A percentile compares a stretch with the other conserved stretches of the same genome.
These are phyloP conservation scores for Chamaenerion angustifolium DNA, from an alignment of 345 rosid species.

Conservation along the genomic window DNA sequence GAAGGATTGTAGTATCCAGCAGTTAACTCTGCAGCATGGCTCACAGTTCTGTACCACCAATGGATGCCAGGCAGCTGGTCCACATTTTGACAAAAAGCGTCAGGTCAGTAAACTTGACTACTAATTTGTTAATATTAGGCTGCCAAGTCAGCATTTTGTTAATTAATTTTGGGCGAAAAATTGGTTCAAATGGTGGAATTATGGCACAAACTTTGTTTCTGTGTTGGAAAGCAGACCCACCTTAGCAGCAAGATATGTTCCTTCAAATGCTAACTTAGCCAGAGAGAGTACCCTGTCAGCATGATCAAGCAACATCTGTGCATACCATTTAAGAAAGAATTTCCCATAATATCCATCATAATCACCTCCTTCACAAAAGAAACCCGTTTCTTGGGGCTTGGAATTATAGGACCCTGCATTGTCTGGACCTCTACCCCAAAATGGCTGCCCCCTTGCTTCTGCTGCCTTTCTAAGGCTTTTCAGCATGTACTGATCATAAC, in stretches of 20 bases:
- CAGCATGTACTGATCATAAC: slow-evolving; percentile 74
- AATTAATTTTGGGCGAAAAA: too few relatives aligned
- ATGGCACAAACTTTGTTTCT: too few relatives aligned
- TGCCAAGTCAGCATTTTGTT: too few relatives aligned
- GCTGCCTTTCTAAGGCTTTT: slow-evolving; percentile 75
- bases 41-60: slow-evolving; percentile 95
- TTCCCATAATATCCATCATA: slow-evolving; percentile 85
- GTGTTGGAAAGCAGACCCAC: slow-evolving; percentile 23
- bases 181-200: too few relatives aligned
- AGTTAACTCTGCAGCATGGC: slow-evolving; percentile 95
- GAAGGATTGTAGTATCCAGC: slow-evolving; percentile 87
- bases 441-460: slow-evolving; percentile 59
- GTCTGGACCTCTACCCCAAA: slow-evolving; percentile 91
- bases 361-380: slow-evolving; percentile 95
- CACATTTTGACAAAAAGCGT: slow-evolving; percentile 10
- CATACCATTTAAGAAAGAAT: slow-evolving; percentile 93
- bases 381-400: slow-evolving; percentile 75
- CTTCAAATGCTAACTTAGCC: slow-evolving; percentile 78
- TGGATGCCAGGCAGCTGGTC: slow-evolving; percentile 85
- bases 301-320: slow-evolving; percentile 65
- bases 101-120: too few relatives aligned
- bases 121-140: too few relatives aligned
- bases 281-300: slow-evolving; percentile 66
- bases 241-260: slow-evolving; percentile 61
- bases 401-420: slow-evolving; percentile 81